phyloP scores from a whole-genome alignment of 352 stramenopile species.

The Phytophthora niederhauseri region DNA sequence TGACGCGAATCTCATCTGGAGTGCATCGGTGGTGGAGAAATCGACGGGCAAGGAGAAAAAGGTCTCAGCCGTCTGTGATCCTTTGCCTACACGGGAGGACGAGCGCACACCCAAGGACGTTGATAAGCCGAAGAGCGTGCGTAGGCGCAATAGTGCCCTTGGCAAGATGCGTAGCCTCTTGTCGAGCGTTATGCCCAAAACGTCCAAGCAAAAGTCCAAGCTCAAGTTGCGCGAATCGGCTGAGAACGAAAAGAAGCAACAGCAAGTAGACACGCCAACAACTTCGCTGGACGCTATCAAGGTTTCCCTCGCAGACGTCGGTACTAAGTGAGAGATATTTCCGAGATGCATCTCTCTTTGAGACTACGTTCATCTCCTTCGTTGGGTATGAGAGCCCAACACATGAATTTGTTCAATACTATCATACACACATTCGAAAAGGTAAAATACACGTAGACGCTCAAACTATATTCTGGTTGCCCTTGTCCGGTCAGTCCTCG shows the following conservation, averaged over 20 bases:
- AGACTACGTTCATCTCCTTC: no score
- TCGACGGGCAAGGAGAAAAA: neutral
- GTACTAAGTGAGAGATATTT: neutral
- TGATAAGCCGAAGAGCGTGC: neutral
- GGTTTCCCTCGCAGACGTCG: neutral
- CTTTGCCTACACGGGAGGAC: neutral
- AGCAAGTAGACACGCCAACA: neutral
- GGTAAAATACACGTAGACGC: no score
- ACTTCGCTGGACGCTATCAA: neutral
- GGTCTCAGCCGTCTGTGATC: neutral
- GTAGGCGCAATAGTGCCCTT: neutral
- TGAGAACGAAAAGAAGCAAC: neutral
- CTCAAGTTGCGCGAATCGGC: neutral
- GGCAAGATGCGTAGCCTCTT: neutral
- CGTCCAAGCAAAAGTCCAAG: neutral
- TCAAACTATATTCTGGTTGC: neutral
- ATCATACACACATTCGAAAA: no score
- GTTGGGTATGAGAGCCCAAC: no score
- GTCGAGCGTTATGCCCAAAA: neutral
- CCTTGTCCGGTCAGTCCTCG: neutral
- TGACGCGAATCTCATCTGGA: neutral
- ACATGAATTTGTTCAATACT: no score
- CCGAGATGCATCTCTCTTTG: no score
- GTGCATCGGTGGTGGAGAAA: neutral
- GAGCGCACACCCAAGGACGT: neutral